These are phyloP conservation scores for Ambispora gerdemannii DNA, from an alignment of 192 early-diverging fungal genomes.

Conservation along the genomic window DNA sequence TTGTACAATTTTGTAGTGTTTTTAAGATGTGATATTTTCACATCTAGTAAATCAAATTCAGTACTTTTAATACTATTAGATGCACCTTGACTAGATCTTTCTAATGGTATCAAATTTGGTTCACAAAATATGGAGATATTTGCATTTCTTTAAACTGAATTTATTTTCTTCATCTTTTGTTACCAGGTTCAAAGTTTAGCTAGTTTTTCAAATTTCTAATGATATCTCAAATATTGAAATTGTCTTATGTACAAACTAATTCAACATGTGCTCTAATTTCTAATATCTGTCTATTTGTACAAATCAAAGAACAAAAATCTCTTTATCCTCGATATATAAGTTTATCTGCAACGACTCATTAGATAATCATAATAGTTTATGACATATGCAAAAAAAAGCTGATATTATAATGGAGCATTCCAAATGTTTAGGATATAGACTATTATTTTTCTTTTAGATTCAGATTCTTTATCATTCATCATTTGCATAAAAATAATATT, in stretches of 20 bases:
- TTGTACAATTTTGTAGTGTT: too few species aligned
- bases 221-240: conserved; percentile 13
- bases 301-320: neutral
- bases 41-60: too few species aligned
- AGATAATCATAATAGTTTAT: conserved; percentile 19
- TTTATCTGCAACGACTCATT: conserved; percentile 11
- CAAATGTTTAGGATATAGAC: conserved; percentile 11
- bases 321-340: neutral
- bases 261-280: conserved; percentile 25
- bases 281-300: conserved; percentile 31
- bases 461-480: conserved; percentile 24
- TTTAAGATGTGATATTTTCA: too few species aligned
- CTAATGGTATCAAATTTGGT: too few species aligned
- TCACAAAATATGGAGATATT: too few species aligned
- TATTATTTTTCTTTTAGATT: conserved; percentile 11
- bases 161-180: too few species aligned
- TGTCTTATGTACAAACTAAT: neutral
- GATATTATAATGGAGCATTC: conserved; percentile 33
- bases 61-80: too few species aligned
- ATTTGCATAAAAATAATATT: conserved; percentile 32
- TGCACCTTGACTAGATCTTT: too few species aligned
- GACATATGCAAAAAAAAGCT: conserved; percentile 30
- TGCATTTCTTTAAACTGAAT: too few species aligned
- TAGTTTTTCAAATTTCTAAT: too few species aligned
- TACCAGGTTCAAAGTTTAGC: too few species aligned